A percentile compares a stretch with the other conserved stretches of the same genome.
Conservation (phyloP, 2,329 filamentous ascomycete species). For the Biscogniauxia marginata region DNA sequence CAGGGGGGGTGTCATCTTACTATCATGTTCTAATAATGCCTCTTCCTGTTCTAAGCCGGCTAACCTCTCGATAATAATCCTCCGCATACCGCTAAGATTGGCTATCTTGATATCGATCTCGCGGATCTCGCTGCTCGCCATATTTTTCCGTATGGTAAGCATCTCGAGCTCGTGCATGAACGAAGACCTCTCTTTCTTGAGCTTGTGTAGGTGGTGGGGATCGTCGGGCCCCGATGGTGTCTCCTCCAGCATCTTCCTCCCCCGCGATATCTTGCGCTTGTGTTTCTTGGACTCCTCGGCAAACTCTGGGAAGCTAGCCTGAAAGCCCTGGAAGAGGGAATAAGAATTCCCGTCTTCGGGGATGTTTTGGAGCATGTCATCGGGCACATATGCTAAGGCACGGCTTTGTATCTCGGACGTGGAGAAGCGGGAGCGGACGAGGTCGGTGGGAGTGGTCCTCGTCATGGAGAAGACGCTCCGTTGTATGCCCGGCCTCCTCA, state of each 20-base stretch:
- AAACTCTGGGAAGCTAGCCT: conserved; percentile 76
- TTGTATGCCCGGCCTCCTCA: conserved; percentile 80
- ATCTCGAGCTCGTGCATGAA: conserved; percentile 87
- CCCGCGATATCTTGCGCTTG: conserved; percentile 68
- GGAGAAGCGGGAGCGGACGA: conserved; percentile 89
- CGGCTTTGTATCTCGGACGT: conserved; percentile 91
- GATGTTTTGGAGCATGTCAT: conserved; percentile 86
- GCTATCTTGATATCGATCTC: conserved; percentile 97
- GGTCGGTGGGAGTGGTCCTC: conserved; percentile 86
- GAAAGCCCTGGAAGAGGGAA: conserved; percentile 94
- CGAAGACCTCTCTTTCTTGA: conserved; percentile 77
- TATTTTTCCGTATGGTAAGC: conserved; percentile 90
- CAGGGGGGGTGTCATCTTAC: too few relatives aligned
- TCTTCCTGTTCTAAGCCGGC: conserved; percentile 89
- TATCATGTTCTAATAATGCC: conserved; percentile 82
- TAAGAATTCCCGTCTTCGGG: conserved; percentile 84
- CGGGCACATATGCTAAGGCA: conserved; percentile 81
- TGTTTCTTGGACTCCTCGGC: conserved; percentile 70
- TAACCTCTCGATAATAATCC: conserved; percentile 83
- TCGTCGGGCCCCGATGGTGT: conserved; percentile 53
- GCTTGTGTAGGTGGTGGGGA: conserved; percentile 65
- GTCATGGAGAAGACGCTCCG: conserved; percentile 89
- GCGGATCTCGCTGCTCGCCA: conserved; percentile 93
- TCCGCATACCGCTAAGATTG: conserved; percentile 89
- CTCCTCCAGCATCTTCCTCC: conserved; percentile 73